Base-by-base conservation (phyloP, 2,329 filamentous ascomycete genomes). In the Penicillium janthinellum region DNA sequence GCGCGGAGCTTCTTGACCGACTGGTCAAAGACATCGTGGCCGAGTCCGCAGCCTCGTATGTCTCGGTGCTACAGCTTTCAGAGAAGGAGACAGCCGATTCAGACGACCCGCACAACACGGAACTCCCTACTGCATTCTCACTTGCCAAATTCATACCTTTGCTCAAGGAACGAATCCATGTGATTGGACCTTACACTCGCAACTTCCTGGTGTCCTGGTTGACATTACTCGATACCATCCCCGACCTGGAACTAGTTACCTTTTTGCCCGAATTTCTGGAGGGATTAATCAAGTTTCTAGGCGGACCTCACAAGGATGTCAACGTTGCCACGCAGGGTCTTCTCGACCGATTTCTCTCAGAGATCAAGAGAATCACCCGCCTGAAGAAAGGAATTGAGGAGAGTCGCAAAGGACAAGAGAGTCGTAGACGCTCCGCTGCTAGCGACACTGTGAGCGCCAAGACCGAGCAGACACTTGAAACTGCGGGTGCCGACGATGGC, bases 161-260 rank as follows among this genome's bases (percentile, higher is more conserved):
- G 14, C 84, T 99, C 20, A 92, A 96, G 75, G 94, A 99, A 73
- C 88, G 95, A 53, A 97, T 99, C 59, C 91, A 91, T 77, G 94
- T 97, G 31, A 86, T 96, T 61, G 97, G 96, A 70, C 93, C 96
- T 0, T 98, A 96, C 73, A 97, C 94, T 3, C 85, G 95, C 53
- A 96, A 91, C 14, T 99, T 99, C 70, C 83, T 99, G 14, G 95
- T 99, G 2, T 92, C 92, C 35, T 99, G 95, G 95, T 91, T 99
- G 59, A 96, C 90, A 4, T 79, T 99, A 15, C 83, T 99, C 20
- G 95, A 99, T 75, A 97, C 93, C 1, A 98, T 99, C 67, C 95
- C 95, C 0, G 96, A 99, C 72, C 82, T 99, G 44, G 96, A 99
- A 75, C 86, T 99, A 20, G 94, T 99, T 39, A 90, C 91, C 3